Conservation (phyloP, 73 alveolate genomes). For the Paramecium caudatum region DNA sequence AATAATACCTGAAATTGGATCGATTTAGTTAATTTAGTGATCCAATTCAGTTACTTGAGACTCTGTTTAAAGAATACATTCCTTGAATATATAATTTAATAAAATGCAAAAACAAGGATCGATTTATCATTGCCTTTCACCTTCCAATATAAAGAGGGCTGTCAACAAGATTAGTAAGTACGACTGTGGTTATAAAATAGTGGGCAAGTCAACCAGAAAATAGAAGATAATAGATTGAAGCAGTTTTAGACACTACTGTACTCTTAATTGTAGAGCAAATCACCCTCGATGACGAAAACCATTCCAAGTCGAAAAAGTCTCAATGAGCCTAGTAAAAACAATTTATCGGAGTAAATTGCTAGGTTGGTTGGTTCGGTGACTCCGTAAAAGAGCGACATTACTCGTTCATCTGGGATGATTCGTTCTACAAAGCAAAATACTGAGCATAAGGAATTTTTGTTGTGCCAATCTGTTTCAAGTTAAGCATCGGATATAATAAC, state of each 20-base stretch:
- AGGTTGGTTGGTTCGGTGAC: slow-evolving; percentile 2
- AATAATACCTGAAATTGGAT: slow-evolving; percentile 41
- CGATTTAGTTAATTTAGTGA: slow-evolving; percentile 20
- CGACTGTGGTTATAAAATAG: not conserved
- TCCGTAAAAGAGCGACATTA: slow-evolving; percentile 25
- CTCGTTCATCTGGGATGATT: too few species aligned
- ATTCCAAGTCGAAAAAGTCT: slow-evolving; percentile 24
- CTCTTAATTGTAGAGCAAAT: slow-evolving; percentile 25
- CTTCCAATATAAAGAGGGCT: slow-evolving; percentile 5
- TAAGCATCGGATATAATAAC: not conserved
- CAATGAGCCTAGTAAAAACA: slow-evolving; percentile 16
- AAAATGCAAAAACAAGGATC: slow-evolving; percentile 17
- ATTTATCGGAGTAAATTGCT: too few species aligned
- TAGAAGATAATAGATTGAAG: not conserved
- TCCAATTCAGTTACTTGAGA: slow-evolving; percentile 51
- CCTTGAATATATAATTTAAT: slow-evolving; percentile 31
- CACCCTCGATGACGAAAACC: slow-evolving; percentile 12
- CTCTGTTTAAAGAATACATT: slow-evolving; percentile 44
- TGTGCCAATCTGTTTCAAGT: slow-evolving; percentile 28
- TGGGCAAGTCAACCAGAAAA: not conserved
- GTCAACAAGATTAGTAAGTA: not conserved
- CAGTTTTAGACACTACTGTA: not conserved
- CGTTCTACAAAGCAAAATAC: slow-evolving; percentile 31
- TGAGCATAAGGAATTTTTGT: slow-evolving; percentile 38
- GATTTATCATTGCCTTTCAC: slow-evolving; percentile 21